These are phyloP conservation scores for Puccinia brachypodii DNA, from an alignment of 1,284 basidiomycete species.

Conservation along the genomic window DNA sequence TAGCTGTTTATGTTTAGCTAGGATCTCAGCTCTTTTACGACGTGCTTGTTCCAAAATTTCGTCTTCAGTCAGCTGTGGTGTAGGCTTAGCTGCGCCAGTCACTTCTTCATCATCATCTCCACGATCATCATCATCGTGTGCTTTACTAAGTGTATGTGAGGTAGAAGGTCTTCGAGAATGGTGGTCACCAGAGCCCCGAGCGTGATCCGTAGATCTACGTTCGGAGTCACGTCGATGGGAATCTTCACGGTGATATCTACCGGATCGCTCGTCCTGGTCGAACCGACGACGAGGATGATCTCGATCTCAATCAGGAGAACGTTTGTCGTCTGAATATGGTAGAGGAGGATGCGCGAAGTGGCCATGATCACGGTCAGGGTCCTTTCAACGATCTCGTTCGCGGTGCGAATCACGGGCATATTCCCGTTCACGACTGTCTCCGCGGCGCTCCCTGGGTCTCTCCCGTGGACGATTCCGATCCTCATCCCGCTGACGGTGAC, in stretches of 20 bases:
- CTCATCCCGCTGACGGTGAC: constrained; percentile 7
- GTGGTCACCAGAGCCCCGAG: background rate
- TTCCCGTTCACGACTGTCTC: constrained; percentile 12
- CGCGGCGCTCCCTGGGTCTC: background rate
- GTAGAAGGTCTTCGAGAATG: constrained; percentile 3
- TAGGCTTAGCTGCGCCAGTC: background rate
- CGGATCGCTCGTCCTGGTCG: background rate
- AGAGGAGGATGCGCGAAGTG: constrained; percentile 1
- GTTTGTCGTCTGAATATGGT: constrained; percentile 14
- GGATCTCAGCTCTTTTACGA: constrained; percentile 49
- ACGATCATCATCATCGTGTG: constrained; percentile 6
- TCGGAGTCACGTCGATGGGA: constrained; percentile 11
- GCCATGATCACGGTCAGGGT: constrained; percentile 20
- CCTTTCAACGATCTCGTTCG: constrained; percentile 21
- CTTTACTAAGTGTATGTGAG: background rate
- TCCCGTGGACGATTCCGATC: background rate
- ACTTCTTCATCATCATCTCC: constrained; percentile 25
- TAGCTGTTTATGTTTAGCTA: constrained; percentile 48
- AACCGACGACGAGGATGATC: constrained; percentile 21
- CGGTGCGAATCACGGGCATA: constrained; percentile 1
- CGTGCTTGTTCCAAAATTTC: constrained; percentile 48
- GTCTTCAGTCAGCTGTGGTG: constrained; percentile 35
- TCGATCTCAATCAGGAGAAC: constrained; percentile 33
- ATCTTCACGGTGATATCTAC: constrained; percentile 6
- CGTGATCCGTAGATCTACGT: background rate